A percentile compares a stretch with the other conserved stretches of the same genome.
Evolutionary conservation across 1,284 basidiomycete genomes (phyloP).

Genomic region (Rhodotorula sp.): DNA sequence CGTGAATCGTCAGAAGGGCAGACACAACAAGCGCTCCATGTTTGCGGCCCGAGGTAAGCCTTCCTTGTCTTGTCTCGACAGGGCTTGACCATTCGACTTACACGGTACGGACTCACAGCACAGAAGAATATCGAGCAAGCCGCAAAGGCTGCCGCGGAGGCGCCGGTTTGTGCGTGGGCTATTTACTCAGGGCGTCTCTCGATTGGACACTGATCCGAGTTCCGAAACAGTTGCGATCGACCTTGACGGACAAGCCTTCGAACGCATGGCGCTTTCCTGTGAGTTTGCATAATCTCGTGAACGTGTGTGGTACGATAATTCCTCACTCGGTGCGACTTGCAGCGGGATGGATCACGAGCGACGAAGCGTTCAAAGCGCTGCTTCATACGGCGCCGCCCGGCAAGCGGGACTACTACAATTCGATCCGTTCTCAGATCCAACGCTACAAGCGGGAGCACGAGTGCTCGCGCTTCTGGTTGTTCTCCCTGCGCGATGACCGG

Average conservation of each 20-base stretch:
- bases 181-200: not conserved
- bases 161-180: constrained; percentile 31
- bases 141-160: constrained; percentile 26
- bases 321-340: not conserved
- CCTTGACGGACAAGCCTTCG: constrained; percentile 41
- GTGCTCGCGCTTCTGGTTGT: constrained; percentile 30
- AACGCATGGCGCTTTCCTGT: constrained; percentile 33
- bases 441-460: constrained; percentile 6
- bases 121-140: constrained; percentile 36
- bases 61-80: not conserved
- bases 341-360: constrained; percentile 15
- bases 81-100: not conserved
- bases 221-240: constrained; percentile 39
- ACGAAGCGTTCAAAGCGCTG: constrained; percentile 37
- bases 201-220: not conserved
- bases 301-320: not conserved
- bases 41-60: constrained; percentile 30
- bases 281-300: constrained; percentile 28
- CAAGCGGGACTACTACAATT: constrained; percentile 36
- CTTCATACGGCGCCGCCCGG: constrained; percentile 28
- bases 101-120: not conserved
- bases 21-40: constrained; percentile 41
- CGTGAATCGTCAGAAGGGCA: constrained; percentile 32
- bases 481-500: constrained; percentile 31
- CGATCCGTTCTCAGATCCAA: constrained; percentile 31